Conservation (phyloP, 1,139 yeast species). For the Candida pseudoviswanathii region DNA sequence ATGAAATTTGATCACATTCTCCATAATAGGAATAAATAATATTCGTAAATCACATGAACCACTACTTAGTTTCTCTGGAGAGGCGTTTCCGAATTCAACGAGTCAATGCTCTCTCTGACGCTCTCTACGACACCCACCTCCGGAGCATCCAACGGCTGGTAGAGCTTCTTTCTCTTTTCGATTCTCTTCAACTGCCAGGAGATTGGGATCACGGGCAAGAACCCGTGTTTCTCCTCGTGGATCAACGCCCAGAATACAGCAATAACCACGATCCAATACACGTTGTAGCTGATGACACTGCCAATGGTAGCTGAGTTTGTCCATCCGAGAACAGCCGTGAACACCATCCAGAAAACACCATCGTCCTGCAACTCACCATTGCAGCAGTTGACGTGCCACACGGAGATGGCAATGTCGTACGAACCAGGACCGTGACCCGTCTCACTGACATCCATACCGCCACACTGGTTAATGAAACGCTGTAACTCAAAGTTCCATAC, state of each 20-base stretch:
- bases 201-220: slow-evolving; percentile 50
- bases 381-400: slow-evolving; percentile 60
- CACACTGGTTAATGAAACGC: slow-evolving; percentile 60
- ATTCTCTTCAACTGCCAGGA: slow-evolving; percentile 56
- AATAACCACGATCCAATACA: slow-evolving; percentile 40
- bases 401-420: slow-evolving; percentile 73
- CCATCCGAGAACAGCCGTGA: slow-evolving; percentile 51
- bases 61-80: slow-evolving; percentile 12
- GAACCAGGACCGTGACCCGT: slow-evolving; percentile 94
- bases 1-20: too few species aligned
- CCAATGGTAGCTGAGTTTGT: slow-evolving; percentile 53
- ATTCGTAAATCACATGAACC: too few species aligned
- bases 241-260: slow-evolving; percentile 27
- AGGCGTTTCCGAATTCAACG: slow-evolving; percentile 31
- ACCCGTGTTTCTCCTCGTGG: slow-evolving; percentile 35
- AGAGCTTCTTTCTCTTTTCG: slow-evolving; percentile 38
- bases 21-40: too few species aligned
- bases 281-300: slow-evolving; percentile 39
- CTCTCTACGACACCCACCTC: slow-evolving; percentile 7
- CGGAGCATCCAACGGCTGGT: slow-evolving; percentile 14
- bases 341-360: slow-evolving; percentile 48
- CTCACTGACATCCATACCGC: slow-evolving; percentile 88
- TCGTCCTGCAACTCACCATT: slow-evolving; percentile 48
- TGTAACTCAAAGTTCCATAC: slow-evolving; percentile 88
- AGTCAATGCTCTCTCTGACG: slow-evolving; percentile 28